Percentiles rank a stretch among this genome's conserved stretches.
Evolutionary conservation across 78 protist genomes (phyloP).

Genomic region (Chrysochromulina parva): DNA sequence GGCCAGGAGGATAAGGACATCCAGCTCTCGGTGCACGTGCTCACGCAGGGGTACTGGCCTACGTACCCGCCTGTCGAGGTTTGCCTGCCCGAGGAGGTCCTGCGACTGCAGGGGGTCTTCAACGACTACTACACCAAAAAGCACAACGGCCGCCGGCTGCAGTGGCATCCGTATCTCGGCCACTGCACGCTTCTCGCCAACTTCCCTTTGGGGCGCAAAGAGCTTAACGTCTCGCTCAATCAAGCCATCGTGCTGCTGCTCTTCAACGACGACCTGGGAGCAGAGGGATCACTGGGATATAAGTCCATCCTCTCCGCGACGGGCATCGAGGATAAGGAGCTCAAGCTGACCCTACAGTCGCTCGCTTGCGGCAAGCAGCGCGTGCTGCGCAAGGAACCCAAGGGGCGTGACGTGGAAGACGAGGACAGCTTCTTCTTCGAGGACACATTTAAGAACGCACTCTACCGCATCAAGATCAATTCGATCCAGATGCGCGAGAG

Average conservation of each 20-base stretch:
- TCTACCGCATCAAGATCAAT: slow-evolving; percentile 78
- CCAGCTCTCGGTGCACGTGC: slow-evolving; percentile 78
- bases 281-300: background rate
- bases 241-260: slow-evolving; percentile 82
- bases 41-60: slow-evolving; percentile 90
- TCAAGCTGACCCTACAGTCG: slow-evolving; percentile 72
- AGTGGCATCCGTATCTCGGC: slow-evolving; percentile 80
- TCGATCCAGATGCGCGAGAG: slow-evolving; percentile 88
- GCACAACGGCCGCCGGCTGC: slow-evolving; percentile 67
- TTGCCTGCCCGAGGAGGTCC: slow-evolving; percentile 57
- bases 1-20: background rate
- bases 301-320: background rate
- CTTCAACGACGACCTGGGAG: slow-evolving; percentile 66
- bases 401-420: slow-evolving; percentile 53
- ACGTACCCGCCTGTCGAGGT: slow-evolving; percentile 51
- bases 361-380: slow-evolving; percentile 67
- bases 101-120: slow-evolving; percentile 68
- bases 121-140: slow-evolving; percentile 70
- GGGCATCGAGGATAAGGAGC: slow-evolving; percentile 54
- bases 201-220: slow-evolving; percentile 69
- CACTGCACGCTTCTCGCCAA: slow-evolving; percentile 61
- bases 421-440: slow-evolving; percentile 80
- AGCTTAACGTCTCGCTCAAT: slow-evolving; percentile 72
- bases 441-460: slow-evolving; percentile 62
- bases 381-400: slow-evolving; percentile 53